These are phyloP conservation scores for Spergularia azorica DNA, from an alignment of 179 eudicot genomes.

Conservation along the genomic window DNA sequence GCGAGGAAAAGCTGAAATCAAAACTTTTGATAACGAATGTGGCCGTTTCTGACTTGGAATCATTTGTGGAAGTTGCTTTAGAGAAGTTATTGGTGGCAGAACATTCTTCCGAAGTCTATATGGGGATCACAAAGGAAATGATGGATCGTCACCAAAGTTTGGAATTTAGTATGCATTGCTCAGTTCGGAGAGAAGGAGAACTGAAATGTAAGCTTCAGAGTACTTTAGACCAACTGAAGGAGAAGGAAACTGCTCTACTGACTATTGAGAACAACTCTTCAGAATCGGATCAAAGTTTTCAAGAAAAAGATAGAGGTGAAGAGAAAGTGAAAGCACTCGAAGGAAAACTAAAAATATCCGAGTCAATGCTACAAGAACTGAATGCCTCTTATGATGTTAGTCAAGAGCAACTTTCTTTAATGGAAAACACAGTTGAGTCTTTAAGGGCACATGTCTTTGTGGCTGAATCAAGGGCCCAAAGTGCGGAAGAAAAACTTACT, in stretches of 20 bases:
- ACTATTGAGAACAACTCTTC: not conserved
- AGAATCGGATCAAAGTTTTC: not conserved
- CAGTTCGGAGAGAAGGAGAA: conserved; percentile 57
- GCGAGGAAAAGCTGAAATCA: conserved; percentile 62
- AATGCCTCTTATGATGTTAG: conserved; percentile 43
- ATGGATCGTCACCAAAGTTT: conserved; percentile 47
- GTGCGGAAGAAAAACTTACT: conserved; percentile 58
- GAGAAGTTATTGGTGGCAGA: conserved; percentile 77
- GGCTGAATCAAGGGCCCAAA: conserved; percentile 62
- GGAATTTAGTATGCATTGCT: conserved; percentile 51
- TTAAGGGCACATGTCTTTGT: conserved; percentile 46
- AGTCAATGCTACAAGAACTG: conserved; percentile 39
- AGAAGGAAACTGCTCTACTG: conserved; percentile 35
- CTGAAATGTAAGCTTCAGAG: conserved; percentile 44
- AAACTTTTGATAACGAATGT: conserved; percentile 55
- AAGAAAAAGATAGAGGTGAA: conserved; percentile 31
- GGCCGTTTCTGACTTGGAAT: conserved; percentile 54
- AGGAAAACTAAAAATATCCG: conserved; percentile 45
- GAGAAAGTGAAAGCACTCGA: conserved; percentile 50
- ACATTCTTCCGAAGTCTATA: conserved; percentile 62
- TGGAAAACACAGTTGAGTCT: conserved; percentile 53
- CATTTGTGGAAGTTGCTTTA: conserved; percentile 67
- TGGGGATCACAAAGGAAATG: conserved; percentile 69
- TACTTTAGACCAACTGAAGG: conserved; percentile 46
- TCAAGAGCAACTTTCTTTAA: conserved; percentile 45